A percentile compares a stretch with the other conserved stretches of the same genome.
These are phyloP conservation scores for Tetrahymena borealis DNA, from an alignment of 73 alveolate genomes.

Conservation along the genomic window DNA sequence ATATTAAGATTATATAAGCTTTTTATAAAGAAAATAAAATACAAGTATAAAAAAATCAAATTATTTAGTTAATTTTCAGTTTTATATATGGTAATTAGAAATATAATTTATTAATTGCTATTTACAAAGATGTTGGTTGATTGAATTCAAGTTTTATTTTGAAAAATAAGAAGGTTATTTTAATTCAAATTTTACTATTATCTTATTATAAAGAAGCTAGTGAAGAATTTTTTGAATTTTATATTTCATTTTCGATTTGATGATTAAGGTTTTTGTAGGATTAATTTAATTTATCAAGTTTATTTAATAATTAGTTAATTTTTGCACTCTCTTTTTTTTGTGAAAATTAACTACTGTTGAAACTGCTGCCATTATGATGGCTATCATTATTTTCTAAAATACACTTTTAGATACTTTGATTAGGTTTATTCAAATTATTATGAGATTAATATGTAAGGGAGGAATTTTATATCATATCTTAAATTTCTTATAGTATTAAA, in stretches of 20 bases:
- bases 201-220: background rate
- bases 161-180: no score
- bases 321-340: background rate
- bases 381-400: background rate
- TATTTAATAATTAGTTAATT: background rate
- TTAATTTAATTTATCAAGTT: background rate
- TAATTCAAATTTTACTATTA: background rate
- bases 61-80: no score
- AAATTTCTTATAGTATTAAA: background rate
- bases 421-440: background rate
- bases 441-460: background rate
- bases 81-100: no score
- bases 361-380: background rate
- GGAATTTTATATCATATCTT: background rate
- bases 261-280: background rate
- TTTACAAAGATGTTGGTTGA: no score
- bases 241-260: background rate
- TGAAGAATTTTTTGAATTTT: background rate
- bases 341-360: background rate
- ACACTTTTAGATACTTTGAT: background rate
- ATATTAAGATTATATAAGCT: no score
- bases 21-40: no score
- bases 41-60: no score
- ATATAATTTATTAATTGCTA: no score
- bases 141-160: no score